Conservation (phyloP, 805 yeast genomes). For the Hanseniaspora guilliermondii region DNA sequence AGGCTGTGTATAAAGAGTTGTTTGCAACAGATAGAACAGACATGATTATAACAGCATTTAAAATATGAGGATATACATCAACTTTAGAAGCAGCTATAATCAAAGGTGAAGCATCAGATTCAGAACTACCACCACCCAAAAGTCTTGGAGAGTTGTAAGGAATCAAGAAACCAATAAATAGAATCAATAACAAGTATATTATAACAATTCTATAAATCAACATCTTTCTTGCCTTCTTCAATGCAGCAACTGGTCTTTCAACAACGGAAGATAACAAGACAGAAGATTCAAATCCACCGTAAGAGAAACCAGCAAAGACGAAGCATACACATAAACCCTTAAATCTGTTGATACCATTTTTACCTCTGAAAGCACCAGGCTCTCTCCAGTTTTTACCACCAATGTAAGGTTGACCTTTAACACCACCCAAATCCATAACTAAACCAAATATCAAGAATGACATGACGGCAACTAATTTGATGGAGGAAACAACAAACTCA, state of each 20-base stretch:
- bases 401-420: constrained; percentile 37
- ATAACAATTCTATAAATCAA: constrained; percentile 43
- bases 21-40: constrained; percentile 75
- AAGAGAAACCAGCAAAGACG: constrained; percentile 47
- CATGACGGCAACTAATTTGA: constrained; percentile 45
- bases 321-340: constrained; percentile 44
- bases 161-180: constrained; percentile 47
- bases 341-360: constrained; percentile 32
- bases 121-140: constrained; percentile 29
- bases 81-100: constrained; percentile 40
- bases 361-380: constrained; percentile 42
- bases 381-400: constrained; percentile 48
- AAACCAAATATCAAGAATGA: constrained; percentile 49
- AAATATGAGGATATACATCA: constrained; percentile 53
- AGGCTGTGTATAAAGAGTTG: constrained; percentile 64
- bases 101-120: constrained; percentile 38
- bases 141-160: constrained; percentile 36
- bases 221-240: constrained; percentile 42
- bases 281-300: constrained; percentile 50
- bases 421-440: constrained; percentile 48
- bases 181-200: constrained; percentile 42
- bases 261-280: constrained; percentile 40
- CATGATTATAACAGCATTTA: constrained; percentile 65
- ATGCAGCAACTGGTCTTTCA: constrained; percentile 35
- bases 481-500: constrained; percentile 43